A percentile compares a stretch with the other conserved stretches of the same genome.
Evolutionary conservation across 768 basidiomycete species (phyloP).

Genomic region (Trametes meyenii): DNA sequence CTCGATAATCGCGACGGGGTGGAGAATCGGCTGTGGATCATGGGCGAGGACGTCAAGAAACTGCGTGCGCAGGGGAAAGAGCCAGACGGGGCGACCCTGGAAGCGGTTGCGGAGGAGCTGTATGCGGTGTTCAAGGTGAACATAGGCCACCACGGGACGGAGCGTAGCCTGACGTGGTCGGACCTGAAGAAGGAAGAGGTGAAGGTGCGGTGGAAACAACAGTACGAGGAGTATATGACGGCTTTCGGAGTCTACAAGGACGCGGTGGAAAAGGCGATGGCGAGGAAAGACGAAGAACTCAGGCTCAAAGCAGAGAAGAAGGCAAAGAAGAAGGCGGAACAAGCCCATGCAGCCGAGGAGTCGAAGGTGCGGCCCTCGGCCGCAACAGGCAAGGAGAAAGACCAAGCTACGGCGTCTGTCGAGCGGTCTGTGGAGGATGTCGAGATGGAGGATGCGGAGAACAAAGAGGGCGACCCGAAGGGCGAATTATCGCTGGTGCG

Average conservation of each 20-base stretch:
- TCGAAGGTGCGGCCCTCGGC: neutral
- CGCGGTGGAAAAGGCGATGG: neutral
- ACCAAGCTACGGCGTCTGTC: neutral
- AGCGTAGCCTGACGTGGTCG: neutral
- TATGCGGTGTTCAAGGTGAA: neutral
- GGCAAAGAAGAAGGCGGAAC: neutral
- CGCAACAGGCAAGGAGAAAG: neutral
- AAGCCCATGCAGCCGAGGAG: neutral
- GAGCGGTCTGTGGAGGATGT: neutral
- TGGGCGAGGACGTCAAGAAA: neutral
- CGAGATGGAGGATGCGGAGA: neutral
- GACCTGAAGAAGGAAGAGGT: neutral
- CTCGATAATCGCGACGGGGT: constrained; percentile 3
- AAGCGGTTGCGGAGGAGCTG: neutral
- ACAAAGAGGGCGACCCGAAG: too few relatives aligned
- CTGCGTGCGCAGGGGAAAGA: neutral
- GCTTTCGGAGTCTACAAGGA: neutral
- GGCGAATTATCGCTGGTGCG: too few relatives aligned
- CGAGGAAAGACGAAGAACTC: neutral
- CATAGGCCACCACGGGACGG: neutral
- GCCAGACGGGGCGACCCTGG: neutral
- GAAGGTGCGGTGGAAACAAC: neutral
- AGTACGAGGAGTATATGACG: constrained; percentile 12
- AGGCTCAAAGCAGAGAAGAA: constrained; percentile 1
- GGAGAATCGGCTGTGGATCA: neutral